Conservation (phyloP, 306 rosid species). For the Pueraria montana region DNA sequence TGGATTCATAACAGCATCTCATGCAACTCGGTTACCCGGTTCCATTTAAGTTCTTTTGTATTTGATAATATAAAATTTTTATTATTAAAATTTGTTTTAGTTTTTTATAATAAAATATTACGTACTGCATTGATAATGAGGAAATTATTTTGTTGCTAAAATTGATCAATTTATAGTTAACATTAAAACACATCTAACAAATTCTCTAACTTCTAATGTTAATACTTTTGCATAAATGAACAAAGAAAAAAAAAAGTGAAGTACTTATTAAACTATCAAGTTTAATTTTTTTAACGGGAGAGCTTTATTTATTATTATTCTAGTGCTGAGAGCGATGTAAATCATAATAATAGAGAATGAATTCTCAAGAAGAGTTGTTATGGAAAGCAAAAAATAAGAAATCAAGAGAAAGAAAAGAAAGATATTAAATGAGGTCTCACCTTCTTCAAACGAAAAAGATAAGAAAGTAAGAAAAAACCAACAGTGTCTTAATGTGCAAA, state of each 20-base stretch:
- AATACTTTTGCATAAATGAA: too few relatives aligned
- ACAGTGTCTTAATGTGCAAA: not conserved
- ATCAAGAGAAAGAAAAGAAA: not conserved
- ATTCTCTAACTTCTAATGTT: not conserved
- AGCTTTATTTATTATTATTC: not conserved
- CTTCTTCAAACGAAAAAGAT: not conserved
- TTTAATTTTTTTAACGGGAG: too few relatives aligned
- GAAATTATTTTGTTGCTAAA: not conserved
- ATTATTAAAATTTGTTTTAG: too few relatives aligned
- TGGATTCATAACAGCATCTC: too few relatives aligned
- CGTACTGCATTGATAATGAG: not conserved
- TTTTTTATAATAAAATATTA: too few relatives aligned
- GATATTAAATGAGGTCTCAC: not conserved
- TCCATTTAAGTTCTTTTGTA: too few relatives aligned
- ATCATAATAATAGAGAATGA: not conserved
- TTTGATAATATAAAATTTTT: too few relatives aligned
- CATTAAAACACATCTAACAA: not conserved
- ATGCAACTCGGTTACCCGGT: too few relatives aligned
- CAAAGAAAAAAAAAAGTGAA: too few relatives aligned
- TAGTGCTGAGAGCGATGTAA: not conserved
- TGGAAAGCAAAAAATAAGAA: not conserved
- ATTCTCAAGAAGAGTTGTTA: not conserved
- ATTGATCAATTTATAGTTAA: not conserved
- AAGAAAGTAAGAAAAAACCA: not conserved
- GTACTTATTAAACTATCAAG: too few relatives aligned